Evolutionary conservation across 73 alveolate species (phyloP).

Genomic region (Uronychia binucleata): DNA sequence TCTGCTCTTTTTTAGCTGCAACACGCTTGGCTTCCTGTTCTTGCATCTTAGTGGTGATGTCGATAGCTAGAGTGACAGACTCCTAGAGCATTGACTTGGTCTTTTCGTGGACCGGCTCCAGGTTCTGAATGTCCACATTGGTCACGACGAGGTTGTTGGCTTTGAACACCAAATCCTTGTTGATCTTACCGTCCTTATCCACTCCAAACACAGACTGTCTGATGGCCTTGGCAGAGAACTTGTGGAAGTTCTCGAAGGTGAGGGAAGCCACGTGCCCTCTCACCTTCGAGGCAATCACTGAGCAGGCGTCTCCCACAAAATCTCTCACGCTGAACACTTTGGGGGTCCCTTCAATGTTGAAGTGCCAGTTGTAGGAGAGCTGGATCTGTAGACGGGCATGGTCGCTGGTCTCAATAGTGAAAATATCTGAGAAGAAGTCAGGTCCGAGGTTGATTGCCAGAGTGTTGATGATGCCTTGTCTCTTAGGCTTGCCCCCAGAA

Average conservation of each 20-base stretch:
- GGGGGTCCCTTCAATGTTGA: conserved; percentile 52
- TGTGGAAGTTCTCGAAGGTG: conserved; percentile 81
- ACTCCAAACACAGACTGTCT: conserved; percentile 81
- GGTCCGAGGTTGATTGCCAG: conserved; percentile 84
- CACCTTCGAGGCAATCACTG: conserved; percentile 79
- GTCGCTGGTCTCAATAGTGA: conserved; percentile 85
- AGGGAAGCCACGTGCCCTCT: conserved; percentile 84
- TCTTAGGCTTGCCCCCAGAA: conserved; percentile 88
- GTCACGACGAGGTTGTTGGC: conserved; percentile 64
- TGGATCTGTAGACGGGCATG: conserved; percentile 75
- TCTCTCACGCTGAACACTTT: conserved; percentile 84
- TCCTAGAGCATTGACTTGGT: conserved; percentile 75
- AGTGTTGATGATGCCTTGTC: conserved; percentile 79
- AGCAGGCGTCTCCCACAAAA: conserved; percentile 86
- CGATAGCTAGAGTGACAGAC: conserved; percentile 88
- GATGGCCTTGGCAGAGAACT: conserved; percentile 67
- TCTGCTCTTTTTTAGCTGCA: conserved; percentile 69
- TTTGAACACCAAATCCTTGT: conserved; percentile 51
- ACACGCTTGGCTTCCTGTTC: conserved; percentile 73
- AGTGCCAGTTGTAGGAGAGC: conserved; percentile 85
- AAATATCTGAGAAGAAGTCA: conserved; percentile 84
- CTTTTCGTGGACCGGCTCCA: conserved; percentile 86
- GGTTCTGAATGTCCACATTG: conserved; percentile 84
- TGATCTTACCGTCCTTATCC: conserved; percentile 72
- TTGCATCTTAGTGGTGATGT: conserved; percentile 78